These are phyloP conservation scores for Geosmithia putterillii DNA, from an alignment of 2,329 filamentous ascomycete genomes.

Conservation along the genomic window DNA sequence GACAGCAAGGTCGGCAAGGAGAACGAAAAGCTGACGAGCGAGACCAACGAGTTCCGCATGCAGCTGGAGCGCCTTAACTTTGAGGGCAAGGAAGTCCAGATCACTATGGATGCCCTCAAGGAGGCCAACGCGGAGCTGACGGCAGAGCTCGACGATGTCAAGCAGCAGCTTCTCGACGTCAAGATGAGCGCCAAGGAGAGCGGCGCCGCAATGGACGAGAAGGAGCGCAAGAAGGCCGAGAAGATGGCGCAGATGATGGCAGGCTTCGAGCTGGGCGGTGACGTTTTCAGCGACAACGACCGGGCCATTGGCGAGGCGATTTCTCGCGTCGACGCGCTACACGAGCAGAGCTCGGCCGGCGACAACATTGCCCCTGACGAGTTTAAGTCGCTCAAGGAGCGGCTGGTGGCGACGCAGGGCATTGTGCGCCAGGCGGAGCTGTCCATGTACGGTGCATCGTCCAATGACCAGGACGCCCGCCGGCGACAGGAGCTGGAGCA, in stretches of 20 bases:
- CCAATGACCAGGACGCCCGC: slow-evolving; percentile 52
- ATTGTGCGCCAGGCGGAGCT: slow-evolving; percentile 88
- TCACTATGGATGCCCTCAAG: slow-evolving; percentile 95
- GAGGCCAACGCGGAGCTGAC: slow-evolving; percentile 93
- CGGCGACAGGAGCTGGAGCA: slow-evolving; percentile 66
- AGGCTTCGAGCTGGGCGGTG: slow-evolving; percentile 85
- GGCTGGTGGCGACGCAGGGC: slow-evolving; percentile 78
- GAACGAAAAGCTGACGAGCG: slow-evolving; percentile 74
- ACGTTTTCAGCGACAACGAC: slow-evolving; percentile 91
- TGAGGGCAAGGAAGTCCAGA: slow-evolving; percentile 90
- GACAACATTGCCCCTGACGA: slow-evolving; percentile 74
- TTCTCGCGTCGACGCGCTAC: slow-evolving; percentile 65
- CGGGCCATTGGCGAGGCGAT: slow-evolving; percentile 73
- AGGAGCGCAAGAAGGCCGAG: slow-evolving; percentile 97
- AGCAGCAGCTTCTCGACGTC: slow-evolving; percentile 89
- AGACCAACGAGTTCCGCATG: slow-evolving; percentile 92
- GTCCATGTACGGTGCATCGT: slow-evolving; percentile 59
- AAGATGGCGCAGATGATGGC: slow-evolving; percentile 99
- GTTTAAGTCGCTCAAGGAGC: slow-evolving; percentile 62
- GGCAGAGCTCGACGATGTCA: slow-evolving; percentile 82
- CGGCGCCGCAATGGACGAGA: slow-evolving; percentile 80
- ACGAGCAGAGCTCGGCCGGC: slow-evolving; percentile 64
- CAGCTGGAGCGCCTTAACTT: slow-evolving; percentile 91
- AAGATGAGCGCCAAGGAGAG: slow-evolving; percentile 96
- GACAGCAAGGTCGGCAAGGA: slow-evolving; percentile 74